Evolutionary conservation across 2,329 filamentous ascomycete species (phyloP).

Genomic region (Aquanectria penicillioides): DNA sequence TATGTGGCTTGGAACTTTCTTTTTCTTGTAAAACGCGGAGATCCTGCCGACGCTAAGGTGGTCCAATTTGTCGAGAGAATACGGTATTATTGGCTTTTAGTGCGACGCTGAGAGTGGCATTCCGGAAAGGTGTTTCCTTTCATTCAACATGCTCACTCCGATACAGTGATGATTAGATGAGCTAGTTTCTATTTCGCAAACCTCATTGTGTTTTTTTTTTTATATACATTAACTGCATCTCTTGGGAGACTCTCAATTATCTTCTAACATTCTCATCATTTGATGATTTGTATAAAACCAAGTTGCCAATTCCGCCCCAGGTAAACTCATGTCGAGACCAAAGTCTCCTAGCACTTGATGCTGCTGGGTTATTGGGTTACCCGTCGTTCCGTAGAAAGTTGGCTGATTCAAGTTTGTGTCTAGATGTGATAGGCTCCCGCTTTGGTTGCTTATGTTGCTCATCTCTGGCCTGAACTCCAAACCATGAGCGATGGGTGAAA

Average conservation of each 20-base stretch:
- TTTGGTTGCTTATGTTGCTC: too few relatives aligned
- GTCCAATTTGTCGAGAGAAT: too few relatives aligned
- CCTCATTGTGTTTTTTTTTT: background rate
- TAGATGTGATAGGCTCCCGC: too few relatives aligned
- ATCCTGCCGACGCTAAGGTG: too few relatives aligned
- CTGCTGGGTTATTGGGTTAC: background rate
- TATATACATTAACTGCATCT: too few relatives aligned
- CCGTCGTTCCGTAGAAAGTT: background rate
- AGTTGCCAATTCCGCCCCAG: conserved; percentile 4
- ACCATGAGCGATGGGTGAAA: background rate
- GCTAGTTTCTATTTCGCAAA: background rate
- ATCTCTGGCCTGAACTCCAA: background rate
- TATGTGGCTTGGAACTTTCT: too few relatives aligned
- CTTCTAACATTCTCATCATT: conserved; percentile 21
- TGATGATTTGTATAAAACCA: conserved; percentile 21
- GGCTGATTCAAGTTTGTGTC: background rate
- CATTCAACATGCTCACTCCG: background rate
- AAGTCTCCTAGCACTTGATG: background rate
- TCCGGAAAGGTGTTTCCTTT: background rate
- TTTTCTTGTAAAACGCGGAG: too few relatives aligned
- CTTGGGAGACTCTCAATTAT: background rate
- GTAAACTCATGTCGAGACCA: background rate
- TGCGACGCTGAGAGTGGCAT: too few relatives aligned
- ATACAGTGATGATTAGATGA: background rate
- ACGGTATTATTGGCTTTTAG: background rate